Conservation (phyloP, 495 filamentous ascomycete genomes). For the Alectoria sarmentosa region DNA sequence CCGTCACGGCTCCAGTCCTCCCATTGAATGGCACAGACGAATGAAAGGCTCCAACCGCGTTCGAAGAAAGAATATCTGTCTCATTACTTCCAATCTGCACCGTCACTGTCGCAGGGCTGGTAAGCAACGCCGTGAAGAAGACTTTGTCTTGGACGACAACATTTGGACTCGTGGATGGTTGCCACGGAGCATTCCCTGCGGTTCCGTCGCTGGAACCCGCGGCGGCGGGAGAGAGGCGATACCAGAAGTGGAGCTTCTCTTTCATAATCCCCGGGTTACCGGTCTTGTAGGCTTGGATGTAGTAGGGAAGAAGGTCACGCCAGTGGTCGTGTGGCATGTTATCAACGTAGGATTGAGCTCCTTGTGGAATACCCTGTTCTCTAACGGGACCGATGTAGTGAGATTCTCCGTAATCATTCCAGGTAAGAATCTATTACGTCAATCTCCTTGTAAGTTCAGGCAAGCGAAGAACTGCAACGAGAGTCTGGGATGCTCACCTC, state of each 20-base stretch:
- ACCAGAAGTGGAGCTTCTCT: slow-evolving; percentile 56
- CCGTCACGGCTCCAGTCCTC: slow-evolving; percentile 43
- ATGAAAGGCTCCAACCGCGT: slow-evolving; percentile 46
- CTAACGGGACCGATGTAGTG: slow-evolving; percentile 52
- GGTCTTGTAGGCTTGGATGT: slow-evolving; percentile 54
- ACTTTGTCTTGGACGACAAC: slow-evolving; percentile 25
- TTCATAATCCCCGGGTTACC: slow-evolving; percentile 34
- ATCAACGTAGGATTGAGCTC: slow-evolving; percentile 46
- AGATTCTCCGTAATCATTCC: slow-evolving; percentile 74
- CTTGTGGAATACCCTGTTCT: slow-evolving; percentile 44
- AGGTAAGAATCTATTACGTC: slow-evolving; percentile 36
- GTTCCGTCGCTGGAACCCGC: slow-evolving; percentile 32
- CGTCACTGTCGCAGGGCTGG: slow-evolving; percentile 33
- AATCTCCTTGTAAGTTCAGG: background rate
- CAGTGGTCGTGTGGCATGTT: slow-evolving; percentile 47
- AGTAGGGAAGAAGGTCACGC: slow-evolving; percentile 51
- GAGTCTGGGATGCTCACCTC: slow-evolving; percentile 42
- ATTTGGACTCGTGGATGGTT: slow-evolving; percentile 23
- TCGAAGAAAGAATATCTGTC: slow-evolving; percentile 35
- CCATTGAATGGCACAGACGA: slow-evolving; percentile 43
- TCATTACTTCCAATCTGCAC: slow-evolving; percentile 44
- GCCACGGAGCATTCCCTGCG: slow-evolving; percentile 33
- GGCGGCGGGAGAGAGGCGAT: slow-evolving; percentile 40
- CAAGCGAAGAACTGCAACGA: slow-evolving; percentile 26
- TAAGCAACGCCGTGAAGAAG: slow-evolving; percentile 32